Percentiles rank a stretch among this genome's conserved stretches.
Evolutionary conservation across 768 basidiomycete species (phyloP).

Genomic region (Pleurotus citrinopileatus): DNA sequence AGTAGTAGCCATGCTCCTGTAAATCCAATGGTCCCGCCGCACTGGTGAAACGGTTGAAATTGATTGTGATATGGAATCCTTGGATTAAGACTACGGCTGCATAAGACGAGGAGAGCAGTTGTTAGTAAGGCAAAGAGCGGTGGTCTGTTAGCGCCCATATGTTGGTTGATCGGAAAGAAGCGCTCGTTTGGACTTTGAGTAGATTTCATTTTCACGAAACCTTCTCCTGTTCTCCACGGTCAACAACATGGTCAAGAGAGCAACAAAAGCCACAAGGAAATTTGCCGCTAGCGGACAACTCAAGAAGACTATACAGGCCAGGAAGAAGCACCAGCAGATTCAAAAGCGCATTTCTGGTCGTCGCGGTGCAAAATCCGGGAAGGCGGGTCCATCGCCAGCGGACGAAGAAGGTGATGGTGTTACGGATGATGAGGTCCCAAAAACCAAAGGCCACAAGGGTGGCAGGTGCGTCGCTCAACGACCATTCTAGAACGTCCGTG

Average conservation of each 20-base stretch:
- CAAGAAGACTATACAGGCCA: constrained; percentile 79
- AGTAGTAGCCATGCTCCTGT: neutral
- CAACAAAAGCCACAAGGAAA: constrained; percentile 80
- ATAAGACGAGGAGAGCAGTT: no score
- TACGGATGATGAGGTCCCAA: constrained; percentile 21
- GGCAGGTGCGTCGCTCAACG: constrained; percentile 11
- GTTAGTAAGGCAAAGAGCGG: neutral
- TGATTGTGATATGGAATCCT: no score
- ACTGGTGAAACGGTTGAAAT: neutral
- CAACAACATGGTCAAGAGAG: constrained; percentile 48
- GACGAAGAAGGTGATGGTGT: constrained; percentile 26
- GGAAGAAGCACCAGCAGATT: constrained; percentile 78
- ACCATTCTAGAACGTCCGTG: neutral
- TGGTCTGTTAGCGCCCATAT: no score
- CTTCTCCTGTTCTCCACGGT: neutral
- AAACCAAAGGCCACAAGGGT: constrained; percentile 27
- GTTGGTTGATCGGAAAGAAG: neutral
- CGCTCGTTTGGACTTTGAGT: neutral
- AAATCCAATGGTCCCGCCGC: neutral
- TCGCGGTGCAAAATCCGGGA: constrained; percentile 38
- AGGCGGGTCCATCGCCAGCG: constrained; percentile 14
- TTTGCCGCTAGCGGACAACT: constrained; percentile 87
- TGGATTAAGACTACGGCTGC: no score
- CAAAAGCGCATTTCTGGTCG: constrained; percentile 69
- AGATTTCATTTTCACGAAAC: neutral